Evolutionary conservation across 106 monocot genomes (phyloP), one percentile per base, ranked within the genome.

Genomic region (Alisma plantagoaquatica): DNA sequence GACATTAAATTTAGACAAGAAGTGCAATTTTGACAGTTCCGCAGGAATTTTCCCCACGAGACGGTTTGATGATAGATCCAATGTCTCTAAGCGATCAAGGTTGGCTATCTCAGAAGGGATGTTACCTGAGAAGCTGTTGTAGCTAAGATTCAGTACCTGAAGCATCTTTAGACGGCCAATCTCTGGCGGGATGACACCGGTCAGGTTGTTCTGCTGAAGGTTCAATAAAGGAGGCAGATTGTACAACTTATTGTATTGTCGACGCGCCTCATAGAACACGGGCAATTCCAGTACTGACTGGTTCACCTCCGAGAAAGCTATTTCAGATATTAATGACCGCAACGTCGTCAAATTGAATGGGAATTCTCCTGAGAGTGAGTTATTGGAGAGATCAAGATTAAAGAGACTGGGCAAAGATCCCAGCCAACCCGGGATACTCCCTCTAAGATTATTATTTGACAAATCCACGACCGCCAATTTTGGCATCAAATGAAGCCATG

Each of bases 111-210:
- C 21, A 28, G 12, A 56, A 2, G 79, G 55, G 20, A 74, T 74
- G 1, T 11, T 14, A n/a, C 79, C 74, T 9, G 79, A 70, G 20
- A 79, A 46, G 25, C 57, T 70, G 49, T 79, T 79, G 2, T 2
- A 10, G 21, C 74, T 74, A 35, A 79, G 59, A 55, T 79, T 51
- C 31, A 79, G 29, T 18, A 30, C 50, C 10, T 57, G 60, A n/a
- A 79, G 74, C 19, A 27, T 28, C 50, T 32, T 68, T 35, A 72
- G 45, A n/a, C 10, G 49, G 33, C 71, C 65, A 19, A 77, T 71
- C 42, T 66, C 65, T 10, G 25, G 29, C 17, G 71, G 71, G 16
- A 77, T 62, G 20, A 6, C 18, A 42, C 77, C 77, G 21, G 21
- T 62, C 17, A 77, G 56, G 49, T 44, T 66, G 49, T 77, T 77